phyloP scores from a whole-genome alignment of 768 basidiomycete genomes.

The Russula dissimulans region DNA sequence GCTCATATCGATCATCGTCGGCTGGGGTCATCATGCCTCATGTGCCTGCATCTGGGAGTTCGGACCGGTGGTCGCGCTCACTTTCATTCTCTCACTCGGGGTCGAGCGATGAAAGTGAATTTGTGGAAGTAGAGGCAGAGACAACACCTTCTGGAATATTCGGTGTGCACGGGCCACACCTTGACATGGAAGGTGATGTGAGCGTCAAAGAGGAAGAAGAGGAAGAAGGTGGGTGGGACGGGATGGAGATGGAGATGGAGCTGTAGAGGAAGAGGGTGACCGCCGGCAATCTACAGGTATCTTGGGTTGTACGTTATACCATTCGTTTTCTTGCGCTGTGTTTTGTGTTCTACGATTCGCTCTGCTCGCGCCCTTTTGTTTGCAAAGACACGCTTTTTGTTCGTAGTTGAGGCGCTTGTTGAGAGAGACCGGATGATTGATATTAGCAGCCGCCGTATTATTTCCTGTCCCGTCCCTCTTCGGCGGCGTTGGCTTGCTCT shows the following conservation, averaged over 20 bases:
- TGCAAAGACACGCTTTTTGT: not conserved
- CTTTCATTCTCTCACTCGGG: conserved; percentile 25
- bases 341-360: not conserved
- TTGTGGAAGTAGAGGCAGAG: conserved; percentile 17
- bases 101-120: conserved; percentile 29
- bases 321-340: not conserved
- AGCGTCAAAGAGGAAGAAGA: conserved; percentile 35
- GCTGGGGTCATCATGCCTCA: conserved; percentile 5
- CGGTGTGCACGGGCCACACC: conserved; percentile 22
- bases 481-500: too few relatives aligned
- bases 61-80: conserved; percentile 29
- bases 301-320: conserved; percentile 9
- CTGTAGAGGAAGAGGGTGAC: conserved; percentile 28
- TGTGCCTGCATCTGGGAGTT: conserved; percentile 21
- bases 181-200: conserved; percentile 37
- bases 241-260: conserved; percentile 63
- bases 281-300: not conserved
- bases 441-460: too few relatives aligned
- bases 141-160: conserved; percentile 18
- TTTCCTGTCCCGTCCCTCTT: too few relatives aligned
- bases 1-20: conserved; percentile 13
- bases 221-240: conserved; percentile 39
- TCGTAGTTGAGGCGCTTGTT: too few relatives aligned
- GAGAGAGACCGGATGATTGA: too few relatives aligned
- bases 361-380: not conserved